Evolutionary conservation across 805 yeast genomes (phyloP), one percentile per base, ranked within the genome.

Genomic region (Phaffomyces opuntiae): DNA sequence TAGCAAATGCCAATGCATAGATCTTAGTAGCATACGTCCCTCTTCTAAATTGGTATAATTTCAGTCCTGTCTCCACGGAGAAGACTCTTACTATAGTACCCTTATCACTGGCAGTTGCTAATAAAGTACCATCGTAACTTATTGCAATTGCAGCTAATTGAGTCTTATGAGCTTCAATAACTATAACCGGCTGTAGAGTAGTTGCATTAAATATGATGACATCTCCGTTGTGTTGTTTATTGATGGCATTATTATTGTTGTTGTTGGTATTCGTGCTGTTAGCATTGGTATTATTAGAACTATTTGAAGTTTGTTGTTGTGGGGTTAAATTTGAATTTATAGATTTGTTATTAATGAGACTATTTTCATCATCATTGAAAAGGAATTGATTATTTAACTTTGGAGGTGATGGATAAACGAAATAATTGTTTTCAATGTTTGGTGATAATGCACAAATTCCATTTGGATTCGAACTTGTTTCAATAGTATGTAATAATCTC

Each of bases 11-110:
- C 52, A 93, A 69, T 11, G 95, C 83, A 55, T 78, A 80, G 16
- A 93, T 86, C 50, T 72, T 75, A 2, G 97, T 86, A 4, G 87
- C 86, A 60, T 90, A 90, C 2, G 91, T 81, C 0, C 95, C 95
- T 60, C 95, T 72, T 57, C 95, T 70, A 57, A 83, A 84, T 55
- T 85, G 91, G 51, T 72, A 78, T 34, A 82, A 53, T 53, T 79
- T 81, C 27, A 69, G 65, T 0, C 90, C 89, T 2, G 81, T 75
- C n/a, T 67, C 70, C 1, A 80, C 79, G 27, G 75, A 66, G 54
- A 84, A 85, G 1, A 85, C 83, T 49, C 91, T 65, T 1, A 85
- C 77, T 16, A 85, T 83, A 0, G 95, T 85, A 3, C 95, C 95
- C 54, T 83, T 83, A 38, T 77, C 80, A 12, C 88, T 80, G 1